These are phyloP conservation scores for Tulasnella sp. DNA, from an alignment of 768 basidiomycete species.

Conservation along the genomic window DNA sequence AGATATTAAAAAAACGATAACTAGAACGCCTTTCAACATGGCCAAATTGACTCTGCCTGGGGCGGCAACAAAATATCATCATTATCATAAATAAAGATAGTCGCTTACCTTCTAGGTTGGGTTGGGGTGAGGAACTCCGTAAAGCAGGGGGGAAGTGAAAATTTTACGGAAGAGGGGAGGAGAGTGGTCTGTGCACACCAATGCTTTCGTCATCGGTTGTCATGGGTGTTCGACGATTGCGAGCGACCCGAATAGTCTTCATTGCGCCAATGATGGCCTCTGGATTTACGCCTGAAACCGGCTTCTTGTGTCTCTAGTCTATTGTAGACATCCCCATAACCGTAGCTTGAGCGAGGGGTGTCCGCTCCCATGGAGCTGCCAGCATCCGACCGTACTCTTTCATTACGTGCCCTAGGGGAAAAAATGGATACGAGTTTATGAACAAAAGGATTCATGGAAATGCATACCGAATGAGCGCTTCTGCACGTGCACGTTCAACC, in stretches of 20 bases:
- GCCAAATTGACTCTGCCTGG: slow-evolving; percentile 11
- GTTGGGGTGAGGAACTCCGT: not conserved
- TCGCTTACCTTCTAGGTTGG: not conserved
- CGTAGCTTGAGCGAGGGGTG: slow-evolving; percentile 3
- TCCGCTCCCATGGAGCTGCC: slow-evolving; percentile 8
- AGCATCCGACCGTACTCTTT: slow-evolving; percentile 6
- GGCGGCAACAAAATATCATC: slow-evolving; percentile 14
- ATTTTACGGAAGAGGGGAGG: not conserved
- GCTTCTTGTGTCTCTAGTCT: slow-evolving; percentile 23
- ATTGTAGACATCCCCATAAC: slow-evolving; percentile 27
- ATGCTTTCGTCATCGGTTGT: not conserved
- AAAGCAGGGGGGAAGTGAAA: not conserved
- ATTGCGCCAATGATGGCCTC: not conserved
- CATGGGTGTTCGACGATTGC: too few species aligned
- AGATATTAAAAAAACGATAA: not conserved
- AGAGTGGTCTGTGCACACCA: not conserved
- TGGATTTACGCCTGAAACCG: not conserved
- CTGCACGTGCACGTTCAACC: slow-evolving; percentile 24
- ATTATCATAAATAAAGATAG: not conserved
- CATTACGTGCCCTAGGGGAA: not conserved
- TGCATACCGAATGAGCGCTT: slow-evolving; percentile 20
- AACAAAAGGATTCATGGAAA: not conserved
- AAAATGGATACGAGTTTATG: not conserved
- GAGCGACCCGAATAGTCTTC: not conserved
- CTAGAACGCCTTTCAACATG: not conserved